Base-by-base conservation (phyloP, 192 early-diverging fungal genomes). In the Coemansia sp. region DNA sequence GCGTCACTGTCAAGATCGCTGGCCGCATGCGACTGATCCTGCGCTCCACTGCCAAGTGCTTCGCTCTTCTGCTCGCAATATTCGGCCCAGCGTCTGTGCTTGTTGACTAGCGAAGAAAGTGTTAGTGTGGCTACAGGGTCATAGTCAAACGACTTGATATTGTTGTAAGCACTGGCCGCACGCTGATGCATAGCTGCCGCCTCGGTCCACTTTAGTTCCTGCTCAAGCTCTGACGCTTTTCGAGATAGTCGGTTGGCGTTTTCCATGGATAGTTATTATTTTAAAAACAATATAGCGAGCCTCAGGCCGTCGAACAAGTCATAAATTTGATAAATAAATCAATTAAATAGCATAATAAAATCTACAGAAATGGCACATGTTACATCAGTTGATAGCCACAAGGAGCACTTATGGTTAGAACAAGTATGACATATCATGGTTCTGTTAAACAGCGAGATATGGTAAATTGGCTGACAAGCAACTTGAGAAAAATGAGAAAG, bases 51-150 rank as follows among this genome's bases (percentile, higher is more conserved):
- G 35, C 15, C 12, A 13, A 45, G n/a, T 24, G 47, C 41, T 27
- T 68, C 68, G n/a, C 39, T n/a, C 49, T 74, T 65, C 2, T 67
- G 74, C 16, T 73, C 49, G 65, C 80, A 82, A 59, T 64, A 60
- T 13, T 82, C 80, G 1, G 80, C 74, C 80, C 80, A 76, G 2
- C 80, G 67, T 22, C 37, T 32, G 15, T 82, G 80, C 20, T 73
- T 75, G 53, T 76, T 73, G 16, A 52, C 62, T 29, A 82, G 69
- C 20, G 80, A 73, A 3, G 68, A 55, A 12, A 82, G 65, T 5
- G 80, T 71, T 49, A 82, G 27, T 5, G 68, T 67, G 12, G 80
- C 74, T 1, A 82, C 74, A 0, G 80, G 80, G 61, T 82, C 80
- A 60, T 71, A 76, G n/a, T 62, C 68, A 44, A 76, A 74, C 5